Percentiles rank a stretch among this genome's conserved stretches.
Evolutionary conservation across 345 rosid genomes (phyloP).

Genomic region (Kandelia obovata): DNA sequence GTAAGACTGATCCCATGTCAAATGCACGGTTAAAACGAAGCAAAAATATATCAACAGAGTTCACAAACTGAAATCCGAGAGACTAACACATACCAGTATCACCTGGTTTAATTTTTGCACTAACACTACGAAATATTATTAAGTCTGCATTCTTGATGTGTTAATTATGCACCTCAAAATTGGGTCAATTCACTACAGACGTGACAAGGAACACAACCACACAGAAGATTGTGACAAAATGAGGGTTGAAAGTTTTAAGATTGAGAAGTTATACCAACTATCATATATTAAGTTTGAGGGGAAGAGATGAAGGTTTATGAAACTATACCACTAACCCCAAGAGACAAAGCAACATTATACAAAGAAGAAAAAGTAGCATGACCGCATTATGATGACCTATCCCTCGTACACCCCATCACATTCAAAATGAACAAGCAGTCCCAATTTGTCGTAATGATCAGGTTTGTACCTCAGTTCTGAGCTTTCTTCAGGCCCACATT

Average conservation of each 20-base stretch:
- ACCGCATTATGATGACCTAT: neutral
- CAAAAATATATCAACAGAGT: too few species aligned
- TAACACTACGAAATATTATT: too few species aligned
- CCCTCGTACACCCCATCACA: neutral
- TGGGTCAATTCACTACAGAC: neutral
- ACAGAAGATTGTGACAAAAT: slow-evolving; percentile 11
- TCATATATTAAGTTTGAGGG: slow-evolving; percentile 21
- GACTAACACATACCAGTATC: too few species aligned
- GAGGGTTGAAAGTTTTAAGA: slow-evolving; percentile 7
- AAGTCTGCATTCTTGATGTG: too few species aligned
- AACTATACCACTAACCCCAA: slow-evolving; percentile 15
- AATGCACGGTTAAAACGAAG: too few species aligned
- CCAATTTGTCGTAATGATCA: slow-evolving; percentile 11
- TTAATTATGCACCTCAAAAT: too few species aligned
- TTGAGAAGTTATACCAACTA: slow-evolving; percentile 32
- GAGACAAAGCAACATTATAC: slow-evolving; percentile 1
- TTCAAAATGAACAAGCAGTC: slow-evolving; percentile 3
- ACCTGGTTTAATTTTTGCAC: too few species aligned
- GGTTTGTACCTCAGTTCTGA: slow-evolving; percentile 28
- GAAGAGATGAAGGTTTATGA: slow-evolving; percentile 8
- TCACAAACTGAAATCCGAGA: too few species aligned
- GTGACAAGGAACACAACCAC: neutral
- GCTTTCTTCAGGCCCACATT: slow-evolving; percentile 1
- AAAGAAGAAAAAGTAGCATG: neutral
- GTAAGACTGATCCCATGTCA: too few species aligned